Conservation (phyloP, 2,329 filamentous ascomycete species). For the Rasamsonia emersonii region DNA sequence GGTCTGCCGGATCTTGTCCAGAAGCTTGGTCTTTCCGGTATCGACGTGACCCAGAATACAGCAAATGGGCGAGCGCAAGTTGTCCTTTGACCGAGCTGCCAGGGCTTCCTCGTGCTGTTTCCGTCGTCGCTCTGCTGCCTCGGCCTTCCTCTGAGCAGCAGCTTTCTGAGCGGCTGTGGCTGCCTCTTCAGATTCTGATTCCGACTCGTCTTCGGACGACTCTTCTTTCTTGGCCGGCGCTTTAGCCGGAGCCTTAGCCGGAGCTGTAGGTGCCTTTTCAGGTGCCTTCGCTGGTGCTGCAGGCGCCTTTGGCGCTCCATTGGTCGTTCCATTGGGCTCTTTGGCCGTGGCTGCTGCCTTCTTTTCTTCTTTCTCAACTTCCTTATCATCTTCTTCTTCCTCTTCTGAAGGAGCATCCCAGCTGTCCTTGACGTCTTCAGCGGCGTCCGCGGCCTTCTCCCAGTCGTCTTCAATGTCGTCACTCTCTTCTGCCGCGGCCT, state of each 20-base stretch:
- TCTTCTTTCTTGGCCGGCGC: constrained; percentile 6
- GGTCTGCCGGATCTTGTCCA: constrained; percentile 97
- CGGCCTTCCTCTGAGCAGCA: constrained; percentile 70
- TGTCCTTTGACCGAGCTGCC: constrained; percentile 83
- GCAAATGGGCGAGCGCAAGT: constrained; percentile 95
- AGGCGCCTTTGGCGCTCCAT: constrained; percentile 20
- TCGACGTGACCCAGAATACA: constrained; percentile 99
- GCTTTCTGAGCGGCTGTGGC: constrained; percentile 64
- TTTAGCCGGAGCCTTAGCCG: constrained; percentile 16
- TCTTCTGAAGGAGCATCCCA: constrained; percentile 63
- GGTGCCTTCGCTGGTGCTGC: constrained; percentile 3
- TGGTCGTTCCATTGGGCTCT: too few relatives aligned
- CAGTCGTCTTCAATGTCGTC: constrained; percentile 60
- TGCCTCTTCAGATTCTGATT: constrained; percentile 39
- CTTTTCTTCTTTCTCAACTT: constrained; percentile 22
- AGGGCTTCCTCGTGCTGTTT: constrained; percentile 86
- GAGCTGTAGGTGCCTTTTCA: constrained; percentile 7
- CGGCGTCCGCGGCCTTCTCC: constrained; percentile 70
- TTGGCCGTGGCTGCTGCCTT: not conserved
- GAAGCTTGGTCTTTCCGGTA: constrained; percentile 98
- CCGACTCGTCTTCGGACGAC: constrained; percentile 16
- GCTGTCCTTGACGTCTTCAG: constrained; percentile 78
- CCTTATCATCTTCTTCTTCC: constrained; percentile 62
- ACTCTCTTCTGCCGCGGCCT: constrained; percentile 54
- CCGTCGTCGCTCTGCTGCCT: constrained; percentile 79